phyloP scores from a whole-genome alignment of 1,284 basidiomycete genomes.

The Phylloporus gajari region DNA sequence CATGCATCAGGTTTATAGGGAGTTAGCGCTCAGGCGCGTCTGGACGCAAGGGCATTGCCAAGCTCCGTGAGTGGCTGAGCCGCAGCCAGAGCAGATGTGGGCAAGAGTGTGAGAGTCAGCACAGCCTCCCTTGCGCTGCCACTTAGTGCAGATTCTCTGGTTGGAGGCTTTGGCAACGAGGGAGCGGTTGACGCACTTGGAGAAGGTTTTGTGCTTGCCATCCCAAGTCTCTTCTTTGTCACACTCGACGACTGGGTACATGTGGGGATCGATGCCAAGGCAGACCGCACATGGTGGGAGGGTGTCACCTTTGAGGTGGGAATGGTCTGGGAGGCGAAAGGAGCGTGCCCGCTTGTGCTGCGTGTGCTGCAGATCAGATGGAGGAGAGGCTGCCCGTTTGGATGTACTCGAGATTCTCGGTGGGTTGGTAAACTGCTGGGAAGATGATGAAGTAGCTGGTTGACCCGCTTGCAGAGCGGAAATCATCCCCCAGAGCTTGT shows the following conservation, averaged over 20 bases:
- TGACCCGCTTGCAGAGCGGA: too few relatives aligned
- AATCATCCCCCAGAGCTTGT: too few relatives aligned
- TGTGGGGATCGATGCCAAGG: neutral
- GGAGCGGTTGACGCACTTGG: neutral
- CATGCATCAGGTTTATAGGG: slow-evolving; percentile 41
- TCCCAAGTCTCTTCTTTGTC: neutral
- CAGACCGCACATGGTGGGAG: too few relatives aligned
- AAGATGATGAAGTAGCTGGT: too few relatives aligned
- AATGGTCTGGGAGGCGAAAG: too few relatives aligned
- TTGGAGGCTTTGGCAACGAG: neutral
- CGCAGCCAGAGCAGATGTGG: slow-evolving; percentile 36
- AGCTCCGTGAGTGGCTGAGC: slow-evolving; percentile 32
- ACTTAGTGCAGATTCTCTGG: neutral
- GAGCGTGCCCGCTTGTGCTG: too few relatives aligned
- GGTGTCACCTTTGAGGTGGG: too few relatives aligned
- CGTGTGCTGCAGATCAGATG: too few relatives aligned
- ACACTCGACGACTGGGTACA: too few relatives aligned
- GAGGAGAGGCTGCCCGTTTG: too few relatives aligned
- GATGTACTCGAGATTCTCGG: too few relatives aligned
- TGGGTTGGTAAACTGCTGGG: too few relatives aligned
- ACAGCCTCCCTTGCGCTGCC: neutral
- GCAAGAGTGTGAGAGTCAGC: neutral
- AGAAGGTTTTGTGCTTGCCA: neutral
- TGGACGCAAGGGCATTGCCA: slow-evolving; percentile 41
- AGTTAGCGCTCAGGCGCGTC: slow-evolving; percentile 24